phyloP scores from a whole-genome alignment of 768 basidiomycete species.

The Boletellus ananiceps region DNA sequence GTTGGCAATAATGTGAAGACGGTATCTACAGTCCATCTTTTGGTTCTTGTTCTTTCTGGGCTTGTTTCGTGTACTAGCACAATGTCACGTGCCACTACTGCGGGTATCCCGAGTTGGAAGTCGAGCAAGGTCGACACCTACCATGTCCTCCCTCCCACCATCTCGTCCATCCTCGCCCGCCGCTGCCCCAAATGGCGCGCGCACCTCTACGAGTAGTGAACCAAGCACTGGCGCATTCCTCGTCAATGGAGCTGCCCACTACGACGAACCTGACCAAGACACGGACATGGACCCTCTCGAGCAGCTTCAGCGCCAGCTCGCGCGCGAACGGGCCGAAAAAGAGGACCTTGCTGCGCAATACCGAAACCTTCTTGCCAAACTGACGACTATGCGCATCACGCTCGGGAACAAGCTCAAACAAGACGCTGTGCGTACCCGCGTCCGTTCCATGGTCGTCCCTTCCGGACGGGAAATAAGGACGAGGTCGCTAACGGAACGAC shows the following conservation, averaged over 20 bases:
- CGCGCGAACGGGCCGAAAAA: slow-evolving; percentile 76
- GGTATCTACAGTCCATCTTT: neutral
- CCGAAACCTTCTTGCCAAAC: slow-evolving; percentile 76
- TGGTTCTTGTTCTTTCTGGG: neutral
- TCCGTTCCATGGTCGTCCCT: too few species aligned
- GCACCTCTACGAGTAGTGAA: slow-evolving; percentile 44
- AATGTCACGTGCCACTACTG: slow-evolving; percentile 13
- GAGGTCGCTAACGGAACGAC: too few species aligned
- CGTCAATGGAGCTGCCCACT: slow-evolving; percentile 33
- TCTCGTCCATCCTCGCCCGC: slow-evolving; percentile 31
- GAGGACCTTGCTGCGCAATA: slow-evolving; percentile 85
- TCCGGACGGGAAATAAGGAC: too few species aligned
- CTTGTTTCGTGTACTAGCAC: neutral
- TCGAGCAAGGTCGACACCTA: slow-evolving; percentile 5
- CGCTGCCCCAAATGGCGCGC: slow-evolving; percentile 8
- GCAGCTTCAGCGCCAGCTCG: slow-evolving; percentile 70
- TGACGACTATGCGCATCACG: slow-evolving; percentile 90
- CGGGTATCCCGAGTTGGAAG: slow-evolving; percentile 9
- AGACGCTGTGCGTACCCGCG: slow-evolving; percentile 75
- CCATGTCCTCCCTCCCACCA: slow-evolving; percentile 22
- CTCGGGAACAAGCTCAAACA: slow-evolving; percentile 92
- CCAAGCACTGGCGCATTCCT: slow-evolving; percentile 26
- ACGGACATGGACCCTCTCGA: slow-evolving; percentile 46
- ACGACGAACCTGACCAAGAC: slow-evolving; percentile 38
- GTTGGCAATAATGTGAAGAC: slow-evolving; percentile 36